These are phyloP conservation scores for Zalerion maritima DNA, from an alignment of 495 filamentous ascomycete genomes.

Conservation along the genomic window DNA sequence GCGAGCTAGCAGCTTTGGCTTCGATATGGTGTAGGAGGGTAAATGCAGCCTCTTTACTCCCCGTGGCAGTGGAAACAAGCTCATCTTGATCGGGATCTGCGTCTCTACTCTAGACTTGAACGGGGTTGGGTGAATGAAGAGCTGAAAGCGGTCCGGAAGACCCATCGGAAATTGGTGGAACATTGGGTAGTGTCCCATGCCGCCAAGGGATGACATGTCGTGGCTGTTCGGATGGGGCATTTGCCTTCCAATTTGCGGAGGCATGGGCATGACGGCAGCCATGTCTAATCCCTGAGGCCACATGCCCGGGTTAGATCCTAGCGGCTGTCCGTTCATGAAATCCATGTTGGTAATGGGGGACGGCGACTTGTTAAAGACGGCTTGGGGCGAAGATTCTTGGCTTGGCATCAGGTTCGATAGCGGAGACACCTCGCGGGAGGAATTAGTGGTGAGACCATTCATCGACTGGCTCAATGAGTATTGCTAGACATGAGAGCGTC, in stretches of 20 bases:
- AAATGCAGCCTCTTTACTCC: conserved; percentile 70
- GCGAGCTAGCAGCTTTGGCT: conserved; percentile 71
- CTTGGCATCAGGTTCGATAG: conserved; percentile 26
- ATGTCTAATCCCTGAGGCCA: conserved; percentile 6
- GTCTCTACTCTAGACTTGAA: conserved; percentile 89
- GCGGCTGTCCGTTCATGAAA: conserved; percentile 12
- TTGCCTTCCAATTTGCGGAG: conserved; percentile 2
- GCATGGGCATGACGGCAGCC: conserved; percentile 9
- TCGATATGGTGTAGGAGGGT: conserved; percentile 77
- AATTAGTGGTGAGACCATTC: conserved; percentile 20
- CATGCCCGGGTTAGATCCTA: neutral
- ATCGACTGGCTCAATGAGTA: conserved; percentile 22
- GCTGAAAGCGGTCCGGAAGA: conserved; percentile 11
- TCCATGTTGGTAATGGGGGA: conserved; percentile 34
- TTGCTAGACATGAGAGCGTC: conserved; percentile 13
- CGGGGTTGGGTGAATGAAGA: conserved; percentile 48
- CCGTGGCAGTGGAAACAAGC: conserved; percentile 52
- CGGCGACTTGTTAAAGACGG: conserved; percentile 38
- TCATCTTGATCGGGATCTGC: conserved; percentile 72
- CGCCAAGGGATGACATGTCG: conserved; percentile 8
- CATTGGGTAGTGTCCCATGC: conserved; percentile 3
- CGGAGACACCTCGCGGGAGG: conserved; percentile 36
- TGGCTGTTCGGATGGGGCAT: conserved; percentile 1
- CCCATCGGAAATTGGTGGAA: too few relatives aligned
- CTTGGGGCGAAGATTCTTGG: conserved; percentile 29